Percentiles rank a stretch among this genome's conserved stretches.
These are phyloP conservation scores for Plectosphaerella cucumerina DNA, from an alignment of 2,329 filamentous ascomycete species.

Conservation along the genomic window DNA sequence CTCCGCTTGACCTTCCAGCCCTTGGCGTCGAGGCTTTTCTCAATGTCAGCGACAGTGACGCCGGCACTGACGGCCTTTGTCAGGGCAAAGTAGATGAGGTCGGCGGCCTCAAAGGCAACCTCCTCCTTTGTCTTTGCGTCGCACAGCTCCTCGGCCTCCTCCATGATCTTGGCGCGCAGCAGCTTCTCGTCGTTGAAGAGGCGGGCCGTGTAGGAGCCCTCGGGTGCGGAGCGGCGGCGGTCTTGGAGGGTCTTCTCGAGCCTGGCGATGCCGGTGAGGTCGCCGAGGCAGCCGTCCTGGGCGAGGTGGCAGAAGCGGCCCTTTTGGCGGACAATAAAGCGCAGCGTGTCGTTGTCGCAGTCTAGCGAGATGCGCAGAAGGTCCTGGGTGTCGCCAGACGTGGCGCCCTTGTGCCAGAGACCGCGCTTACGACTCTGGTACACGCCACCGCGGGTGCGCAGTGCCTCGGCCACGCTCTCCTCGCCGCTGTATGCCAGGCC, in stretches of 20 bases:
- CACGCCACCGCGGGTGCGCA: slow-evolving; percentile 74
- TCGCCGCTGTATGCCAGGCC: slow-evolving; percentile 93
- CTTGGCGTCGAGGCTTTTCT: slow-evolving; percentile 90
- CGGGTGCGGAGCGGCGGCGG: slow-evolving; percentile 77
- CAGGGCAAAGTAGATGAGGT: slow-evolving; percentile 92
- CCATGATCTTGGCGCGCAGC: slow-evolving; percentile 93
- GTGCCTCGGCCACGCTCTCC: slow-evolving; percentile 81
- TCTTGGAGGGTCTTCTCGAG: slow-evolving; percentile 83
- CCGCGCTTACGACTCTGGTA: slow-evolving; percentile 96
- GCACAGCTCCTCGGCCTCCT: slow-evolving; percentile 94
- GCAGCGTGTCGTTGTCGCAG: slow-evolving; percentile 89
- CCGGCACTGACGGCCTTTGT: slow-evolving; percentile 84
- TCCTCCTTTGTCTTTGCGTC: slow-evolving; percentile 78
- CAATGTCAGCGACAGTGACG: slow-evolving; percentile 82
- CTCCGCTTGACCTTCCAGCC: slow-evolving; percentile 91
- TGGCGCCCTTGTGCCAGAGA: slow-evolving; percentile 94
- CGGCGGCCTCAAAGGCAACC: slow-evolving; percentile 89
- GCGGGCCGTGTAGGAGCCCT: slow-evolving; percentile 88
- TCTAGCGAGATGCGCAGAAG: slow-evolving; percentile 80
- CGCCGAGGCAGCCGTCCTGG: slow-evolving; percentile 88
- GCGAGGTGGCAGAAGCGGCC: slow-evolving; percentile 93
- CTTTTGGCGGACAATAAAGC: slow-evolving; percentile 85
- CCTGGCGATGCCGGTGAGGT: slow-evolving; percentile 73
- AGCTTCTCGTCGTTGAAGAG: slow-evolving; percentile 91
- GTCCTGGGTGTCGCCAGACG: slow-evolving; percentile 90